Base-by-base conservation (phyloP, 768 basidiomycete genomes). In the Paxillus ammoniavirescens region DNA sequence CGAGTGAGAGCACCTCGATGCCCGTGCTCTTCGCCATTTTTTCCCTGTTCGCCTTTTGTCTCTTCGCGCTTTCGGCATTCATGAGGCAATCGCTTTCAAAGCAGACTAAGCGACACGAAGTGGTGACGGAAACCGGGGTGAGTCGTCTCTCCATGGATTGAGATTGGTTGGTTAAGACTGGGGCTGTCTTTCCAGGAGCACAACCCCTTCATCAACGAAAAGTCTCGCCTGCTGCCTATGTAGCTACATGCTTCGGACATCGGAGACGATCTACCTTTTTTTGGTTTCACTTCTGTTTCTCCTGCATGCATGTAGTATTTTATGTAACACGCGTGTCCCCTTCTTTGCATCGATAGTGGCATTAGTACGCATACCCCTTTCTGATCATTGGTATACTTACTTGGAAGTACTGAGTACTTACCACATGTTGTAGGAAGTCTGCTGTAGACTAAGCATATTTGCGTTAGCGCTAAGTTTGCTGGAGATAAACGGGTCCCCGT, bases 381-480 rank as follows among this genome's bases (percentile, higher is more conserved):
- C 26, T 40, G 30, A 15, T 15, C 38, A 13, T 59, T 21, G 17
- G 17, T 36, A 42, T 28, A 26, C 23, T 8, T 35, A 50, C 17
- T 10, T 18, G 17, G 38, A 48, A 41, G 61, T 59, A 62, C 50
- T 35, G 56, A 53, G 53, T 61, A 59, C 53, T 55, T 31, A 33
- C 42, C 40, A 41, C 36, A 44, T 55, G 47, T 48, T 61, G 54
- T 53, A 56, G 48, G 47, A 49, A 37, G 42, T 18, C 40, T 40
- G 42, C 14, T 17, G 40, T 60, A 58, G 51, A 13, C 43, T 54
- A 54, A 28, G 31, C 40, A 55, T 4, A 61, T 82, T 37, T 82
- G 26, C 26, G 21, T 21, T 21, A 21, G 21, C 21, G 1, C 21
- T 21, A 21, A 21, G 21, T 1, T 21, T 21, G 21, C 21, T 21